A percentile compares a stretch with the other conserved stretches of the same genome.
Conservation (phyloP, 2,329 filamentous ascomycete genomes). For the Diplodia corticola region DNA sequence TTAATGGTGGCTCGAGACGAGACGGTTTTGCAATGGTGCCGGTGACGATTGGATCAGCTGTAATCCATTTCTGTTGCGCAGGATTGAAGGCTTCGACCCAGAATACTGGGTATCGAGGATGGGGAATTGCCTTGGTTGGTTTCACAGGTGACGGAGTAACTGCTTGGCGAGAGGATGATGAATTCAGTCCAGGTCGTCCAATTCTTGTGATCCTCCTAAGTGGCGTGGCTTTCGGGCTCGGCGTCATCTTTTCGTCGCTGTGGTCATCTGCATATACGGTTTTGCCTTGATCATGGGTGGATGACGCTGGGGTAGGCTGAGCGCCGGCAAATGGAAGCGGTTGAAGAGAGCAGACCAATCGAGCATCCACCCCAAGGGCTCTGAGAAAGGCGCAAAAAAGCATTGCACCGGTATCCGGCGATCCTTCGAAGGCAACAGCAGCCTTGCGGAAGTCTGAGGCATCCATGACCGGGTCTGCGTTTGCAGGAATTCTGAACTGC, state of each 20-base stretch:
- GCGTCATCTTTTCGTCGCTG: background rate
- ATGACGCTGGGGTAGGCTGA: slow-evolving; percentile 30
- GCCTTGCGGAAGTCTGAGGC: slow-evolving; percentile 71
- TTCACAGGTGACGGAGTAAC: background rate
- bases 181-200: background rate
- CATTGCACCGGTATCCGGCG: slow-evolving; percentile 85
- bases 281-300: slow-evolving; percentile 28
- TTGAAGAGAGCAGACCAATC: slow-evolving; percentile 89
- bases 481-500: slow-evolving; percentile 59
- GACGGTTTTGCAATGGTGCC: slow-evolving; percentile 72
- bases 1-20: slow-evolving; percentile 78
- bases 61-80: slow-evolving; percentile 87
- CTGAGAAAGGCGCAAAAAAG: slow-evolving; percentile 86
- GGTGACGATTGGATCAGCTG: slow-evolving; percentile 82
- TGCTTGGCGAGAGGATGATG: background rate
- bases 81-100: slow-evolving; percentile 93
- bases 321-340: slow-evolving; percentile 66
- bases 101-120: slow-evolving; percentile 70
- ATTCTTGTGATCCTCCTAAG: slow-evolving; percentile 21
- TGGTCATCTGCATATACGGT: slow-evolving; percentile 25
- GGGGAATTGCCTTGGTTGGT: slow-evolving; percentile 7
- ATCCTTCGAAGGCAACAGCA: slow-evolving; percentile 71
- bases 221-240: background rate
- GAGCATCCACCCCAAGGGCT: slow-evolving; percentile 74
- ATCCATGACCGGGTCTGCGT: slow-evolving; percentile 68